phyloP scores from a whole-genome alignment of 148 eudicot species.

The Chenopodium berlandieri region DNA sequence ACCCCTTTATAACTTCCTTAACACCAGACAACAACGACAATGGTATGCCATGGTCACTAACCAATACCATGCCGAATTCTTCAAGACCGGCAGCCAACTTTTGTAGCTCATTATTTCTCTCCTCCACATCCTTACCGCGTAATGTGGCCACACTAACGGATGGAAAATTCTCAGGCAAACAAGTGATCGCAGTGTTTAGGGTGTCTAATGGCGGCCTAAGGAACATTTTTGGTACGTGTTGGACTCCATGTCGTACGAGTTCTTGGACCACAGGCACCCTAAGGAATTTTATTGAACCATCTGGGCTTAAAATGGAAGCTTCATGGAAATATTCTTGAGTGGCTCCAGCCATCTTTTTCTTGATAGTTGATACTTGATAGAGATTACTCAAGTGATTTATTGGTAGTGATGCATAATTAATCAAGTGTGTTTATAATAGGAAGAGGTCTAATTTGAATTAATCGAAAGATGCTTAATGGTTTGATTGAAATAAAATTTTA shows the following conservation, averaged over 20 bases:
- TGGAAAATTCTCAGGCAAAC: conserved; percentile 19
- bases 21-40: conserved; percentile 15
- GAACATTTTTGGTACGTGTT: conserved; percentile 26
- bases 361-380: neutral
- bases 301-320: conserved; percentile 9
- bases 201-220: neutral
- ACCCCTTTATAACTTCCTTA: conserved; percentile 24
- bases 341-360: conserved; percentile 9
- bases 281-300: conserved; percentile 16
- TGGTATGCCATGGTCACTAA: conserved; percentile 32
- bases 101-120: conserved; percentile 6
- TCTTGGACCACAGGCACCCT: conserved; percentile 32
- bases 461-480: no score
- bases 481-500: no score
- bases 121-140: conserved; percentile 8
- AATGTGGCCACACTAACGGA: conserved; percentile 19
- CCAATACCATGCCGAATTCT: conserved; percentile 32
- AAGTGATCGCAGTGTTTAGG: neutral
- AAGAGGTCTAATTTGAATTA: no score
- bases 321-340: conserved; percentile 19
- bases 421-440: no score
- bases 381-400: no score
- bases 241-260: conserved; percentile 17
- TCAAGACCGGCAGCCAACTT: conserved; percentile 13
- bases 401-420: no score